phyloP scores from a whole-genome alignment of 2,329 filamentous ascomycete species.

The Xylariaceae sp. region DNA sequence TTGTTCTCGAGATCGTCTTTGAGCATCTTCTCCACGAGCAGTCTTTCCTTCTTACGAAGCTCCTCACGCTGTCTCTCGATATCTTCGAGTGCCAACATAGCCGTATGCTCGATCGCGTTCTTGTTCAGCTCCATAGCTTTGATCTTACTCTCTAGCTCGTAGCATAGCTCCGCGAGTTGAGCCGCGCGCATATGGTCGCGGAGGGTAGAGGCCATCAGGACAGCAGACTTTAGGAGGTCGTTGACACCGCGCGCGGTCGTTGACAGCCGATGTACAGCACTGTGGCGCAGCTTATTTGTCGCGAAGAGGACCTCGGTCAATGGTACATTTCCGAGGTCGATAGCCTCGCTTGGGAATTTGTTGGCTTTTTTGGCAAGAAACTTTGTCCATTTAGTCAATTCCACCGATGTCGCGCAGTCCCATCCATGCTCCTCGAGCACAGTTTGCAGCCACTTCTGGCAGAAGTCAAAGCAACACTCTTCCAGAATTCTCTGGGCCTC shows the following conservation, averaged over 20 bases:
- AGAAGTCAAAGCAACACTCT: constrained; percentile 35
- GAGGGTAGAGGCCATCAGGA: constrained; percentile 23
- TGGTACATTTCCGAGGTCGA: constrained; percentile 10
- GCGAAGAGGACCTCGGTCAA: constrained; percentile 20
- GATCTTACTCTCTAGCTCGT: constrained; percentile 25
- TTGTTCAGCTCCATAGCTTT: constrained; percentile 30
- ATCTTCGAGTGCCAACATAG: constrained; percentile 22
- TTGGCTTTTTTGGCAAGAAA: constrained; percentile 17
- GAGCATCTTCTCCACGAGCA: constrained; percentile 23
- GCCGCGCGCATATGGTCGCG: constrained; percentile 23
- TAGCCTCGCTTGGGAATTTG: constrained; percentile 20
- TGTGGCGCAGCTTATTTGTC: constrained; percentile 25
- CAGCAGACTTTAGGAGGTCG: constrained; percentile 24
- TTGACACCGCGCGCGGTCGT: constrained; percentile 23
- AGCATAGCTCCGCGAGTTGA: constrained; percentile 24
- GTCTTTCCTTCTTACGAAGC: constrained; percentile 30
- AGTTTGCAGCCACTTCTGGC: constrained; percentile 26
- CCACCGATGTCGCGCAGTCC: constrained; percentile 30
- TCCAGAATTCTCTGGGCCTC: constrained; percentile 32
- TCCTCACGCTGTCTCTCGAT: constrained; percentile 31
- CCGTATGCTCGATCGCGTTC: constrained; percentile 26
- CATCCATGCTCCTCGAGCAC: constrained; percentile 25
- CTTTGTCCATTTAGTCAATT: constrained; percentile 32
- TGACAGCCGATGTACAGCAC: constrained; percentile 28
- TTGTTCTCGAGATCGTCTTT: constrained; percentile 26